Evolutionary conservation across 768 basidiomycete genomes (phyloP), one percentile per base, ranked within the genome.

Genomic region (Russula abietina): DNA sequence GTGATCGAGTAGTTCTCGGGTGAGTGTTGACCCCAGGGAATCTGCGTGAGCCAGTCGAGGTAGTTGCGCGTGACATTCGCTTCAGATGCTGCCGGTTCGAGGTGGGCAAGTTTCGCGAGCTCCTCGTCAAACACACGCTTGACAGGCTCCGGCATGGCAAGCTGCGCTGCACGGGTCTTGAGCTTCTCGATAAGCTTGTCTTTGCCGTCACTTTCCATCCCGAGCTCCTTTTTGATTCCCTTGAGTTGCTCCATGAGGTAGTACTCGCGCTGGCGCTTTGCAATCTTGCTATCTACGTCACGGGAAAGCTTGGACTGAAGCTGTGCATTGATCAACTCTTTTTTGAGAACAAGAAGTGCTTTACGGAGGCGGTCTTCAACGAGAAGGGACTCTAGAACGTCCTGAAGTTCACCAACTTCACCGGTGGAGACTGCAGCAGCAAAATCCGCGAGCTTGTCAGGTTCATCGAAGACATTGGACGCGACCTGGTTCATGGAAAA

Each of bases 91-190:
- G 90, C 90, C 16, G 91, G 92, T 72, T 98, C 94, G 46, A 98
- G 80, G 36, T 89, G 86, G 71, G 86, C 83, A 3, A 99, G 81
- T 77, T 98, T 98, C 71, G 81, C 86, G 60, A 98, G 74, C 72
- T 98, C 96, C 75, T 98, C 94, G 48, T 99, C 96, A 68, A 98
- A 98, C 16, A 97, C 93, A 75, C 97, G 96, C 67, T 85, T 79
- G 14, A 95, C 96, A 10, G 77, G 77, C 52, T 92, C 91, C 0
- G 94, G 93, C 93, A 98, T 96, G 69, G 88, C 90, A 67, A 95
- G 74, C 59, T 76, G 74, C 22, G 81, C 83, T 0, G 93, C 94
- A 41, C 93, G 80, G 71, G 94, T 89, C 75, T 84, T 89, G 76
- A 96, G 92, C 78, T 93, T 90, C 72, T 94, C 91, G 43, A 96